These are phyloP conservation scores for Suillus alpinus DNA, from an alignment of 768 basidiomycete genomes.

Conservation along the genomic window DNA sequence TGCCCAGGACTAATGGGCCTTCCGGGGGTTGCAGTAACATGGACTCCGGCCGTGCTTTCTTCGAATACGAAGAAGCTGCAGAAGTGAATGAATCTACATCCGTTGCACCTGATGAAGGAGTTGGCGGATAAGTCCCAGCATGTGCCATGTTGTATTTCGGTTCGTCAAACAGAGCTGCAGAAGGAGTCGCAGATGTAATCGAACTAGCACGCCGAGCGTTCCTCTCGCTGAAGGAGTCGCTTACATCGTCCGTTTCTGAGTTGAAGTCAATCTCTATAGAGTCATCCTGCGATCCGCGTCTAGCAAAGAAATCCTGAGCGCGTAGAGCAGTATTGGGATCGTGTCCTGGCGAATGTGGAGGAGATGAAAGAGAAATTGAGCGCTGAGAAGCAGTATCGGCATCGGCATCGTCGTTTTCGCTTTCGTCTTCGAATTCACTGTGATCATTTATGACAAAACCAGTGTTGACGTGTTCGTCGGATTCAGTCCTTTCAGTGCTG, in stretches of 20 bases:
- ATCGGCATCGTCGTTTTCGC: conserved; percentile 44
- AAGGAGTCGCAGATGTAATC: conserved; percentile 50
- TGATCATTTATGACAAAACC: conserved; percentile 2
- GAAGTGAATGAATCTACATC: conserved; percentile 62
- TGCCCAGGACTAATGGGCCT: conserved; percentile 71
- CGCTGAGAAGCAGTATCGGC: conserved; percentile 78
- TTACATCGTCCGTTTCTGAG: conserved; percentile 53
- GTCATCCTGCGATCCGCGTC: conserved; percentile 43
- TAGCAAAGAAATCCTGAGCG: conserved; percentile 30
- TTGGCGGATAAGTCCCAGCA: conserved; percentile 58
- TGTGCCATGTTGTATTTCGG: conserved; percentile 30
- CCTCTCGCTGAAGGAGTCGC: conserved; percentile 41
- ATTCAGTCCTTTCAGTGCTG: background rate
- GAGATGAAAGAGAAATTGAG: conserved; percentile 73
- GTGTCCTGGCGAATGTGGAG: conserved; percentile 51
- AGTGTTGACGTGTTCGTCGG: conserved; percentile 3
- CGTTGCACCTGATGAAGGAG: conserved; percentile 40
- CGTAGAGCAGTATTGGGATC: conserved; percentile 22
- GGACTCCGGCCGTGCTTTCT: conserved; percentile 78
- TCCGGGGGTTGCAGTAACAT: conserved; percentile 57
- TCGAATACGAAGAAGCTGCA: conserved; percentile 50
- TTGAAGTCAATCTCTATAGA: conserved; percentile 53
- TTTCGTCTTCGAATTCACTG: conserved; percentile 6
- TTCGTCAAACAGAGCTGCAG: conserved; percentile 37
- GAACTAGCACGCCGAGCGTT: conserved; percentile 42